Evolutionary conservation across 192 early-diverging fungal genomes (phyloP).

Genomic region (Cladochytrium replicatum): DNA sequence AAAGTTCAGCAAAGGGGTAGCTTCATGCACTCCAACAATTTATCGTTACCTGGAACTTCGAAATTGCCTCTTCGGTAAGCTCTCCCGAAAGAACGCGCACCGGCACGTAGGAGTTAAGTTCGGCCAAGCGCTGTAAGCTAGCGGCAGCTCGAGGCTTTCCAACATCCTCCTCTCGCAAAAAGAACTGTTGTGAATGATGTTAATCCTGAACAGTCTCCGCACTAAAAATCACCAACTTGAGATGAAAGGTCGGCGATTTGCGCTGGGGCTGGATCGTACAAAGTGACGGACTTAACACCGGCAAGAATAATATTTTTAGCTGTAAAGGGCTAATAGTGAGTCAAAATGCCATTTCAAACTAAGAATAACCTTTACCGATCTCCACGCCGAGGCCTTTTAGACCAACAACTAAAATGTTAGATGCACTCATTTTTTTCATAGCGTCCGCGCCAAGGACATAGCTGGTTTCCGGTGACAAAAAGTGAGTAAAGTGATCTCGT

Average conservation of each 20-base stretch:
- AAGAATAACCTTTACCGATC: slow-evolving; percentile 45
- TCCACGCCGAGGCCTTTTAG: slow-evolving; percentile 81
- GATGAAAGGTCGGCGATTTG: slow-evolving; percentile 63
- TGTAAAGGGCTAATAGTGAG: slow-evolving; percentile 6
- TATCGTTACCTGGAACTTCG: slow-evolving; percentile 22
- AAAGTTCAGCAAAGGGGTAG: not conserved
- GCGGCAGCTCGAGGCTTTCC: slow-evolving; percentile 64
- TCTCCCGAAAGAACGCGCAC: slow-evolving; percentile 52
- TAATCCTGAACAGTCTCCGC: not conserved
- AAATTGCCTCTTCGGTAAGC: slow-evolving; percentile 44
- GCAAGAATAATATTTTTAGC: slow-evolving; percentile 83
- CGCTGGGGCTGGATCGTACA: slow-evolving; percentile 65
- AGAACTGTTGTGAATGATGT: slow-evolving; percentile 47
- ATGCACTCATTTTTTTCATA: slow-evolving; percentile 84
- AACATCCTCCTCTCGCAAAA: slow-evolving; percentile 59
- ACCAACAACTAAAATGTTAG: slow-evolving; percentile 78
- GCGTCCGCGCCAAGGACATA: slow-evolving; percentile 84
- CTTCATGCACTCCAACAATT: not conserved
- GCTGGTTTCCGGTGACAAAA: too few species aligned
- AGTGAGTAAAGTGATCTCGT: too few species aligned
- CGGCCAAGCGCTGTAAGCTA: slow-evolving; percentile 65
- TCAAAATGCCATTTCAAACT: not conserved
- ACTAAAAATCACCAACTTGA: slow-evolving; percentile 37
- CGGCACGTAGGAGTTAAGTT: slow-evolving; percentile 85
- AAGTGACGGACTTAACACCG: slow-evolving; percentile 82